Conservation (phyloP, 768 basidiomycete species). For the Podaxis mareebaensis region DNA sequence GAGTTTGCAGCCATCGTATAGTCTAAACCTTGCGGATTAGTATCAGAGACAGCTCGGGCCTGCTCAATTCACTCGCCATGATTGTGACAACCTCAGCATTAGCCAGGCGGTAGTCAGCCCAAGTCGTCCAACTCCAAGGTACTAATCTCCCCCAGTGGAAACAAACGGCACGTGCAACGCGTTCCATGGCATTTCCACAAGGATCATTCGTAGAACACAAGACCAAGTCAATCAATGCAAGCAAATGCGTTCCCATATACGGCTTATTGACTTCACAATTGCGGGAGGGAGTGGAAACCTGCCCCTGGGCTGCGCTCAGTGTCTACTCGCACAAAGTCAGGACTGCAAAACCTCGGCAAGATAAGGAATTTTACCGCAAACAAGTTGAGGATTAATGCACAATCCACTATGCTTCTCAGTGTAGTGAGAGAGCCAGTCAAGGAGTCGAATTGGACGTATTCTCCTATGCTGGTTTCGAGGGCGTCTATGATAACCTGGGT, state of each 20-base stretch:
- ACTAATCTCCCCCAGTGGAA: slow-evolving; percentile 57
- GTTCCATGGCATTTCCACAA: neutral
- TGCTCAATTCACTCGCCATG: slow-evolving; percentile 39
- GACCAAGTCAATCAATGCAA: slow-evolving; percentile 4
- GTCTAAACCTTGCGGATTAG: neutral
- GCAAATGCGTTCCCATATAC: slow-evolving; percentile 6
- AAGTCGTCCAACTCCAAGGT: slow-evolving; percentile 67
- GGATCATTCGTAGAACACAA: neutral
- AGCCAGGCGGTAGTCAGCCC: slow-evolving; percentile 53
- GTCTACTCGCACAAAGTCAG: neutral
- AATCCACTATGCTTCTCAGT: neutral
- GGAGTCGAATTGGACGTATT: slow-evolving; percentile 2
- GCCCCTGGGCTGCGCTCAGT: neutral
- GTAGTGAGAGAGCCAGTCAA: neutral
- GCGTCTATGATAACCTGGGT: neutral
- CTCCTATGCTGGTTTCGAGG: slow-evolving; percentile 9
- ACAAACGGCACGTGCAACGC: slow-evolving; percentile 45
- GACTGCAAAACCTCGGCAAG: neutral
- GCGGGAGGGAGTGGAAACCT: neutral
- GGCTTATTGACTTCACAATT: neutral
- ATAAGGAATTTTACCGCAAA: slow-evolving; percentile 2
- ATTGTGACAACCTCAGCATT: slow-evolving; percentile 48
- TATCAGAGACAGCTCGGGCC: neutral
- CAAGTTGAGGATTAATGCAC: slow-evolving; percentile 8
- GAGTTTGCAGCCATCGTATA: slow-evolving; percentile 7